Evolutionary conservation across 106 monocot species (phyloP).

Genomic region (Chionographis japonica): DNA sequence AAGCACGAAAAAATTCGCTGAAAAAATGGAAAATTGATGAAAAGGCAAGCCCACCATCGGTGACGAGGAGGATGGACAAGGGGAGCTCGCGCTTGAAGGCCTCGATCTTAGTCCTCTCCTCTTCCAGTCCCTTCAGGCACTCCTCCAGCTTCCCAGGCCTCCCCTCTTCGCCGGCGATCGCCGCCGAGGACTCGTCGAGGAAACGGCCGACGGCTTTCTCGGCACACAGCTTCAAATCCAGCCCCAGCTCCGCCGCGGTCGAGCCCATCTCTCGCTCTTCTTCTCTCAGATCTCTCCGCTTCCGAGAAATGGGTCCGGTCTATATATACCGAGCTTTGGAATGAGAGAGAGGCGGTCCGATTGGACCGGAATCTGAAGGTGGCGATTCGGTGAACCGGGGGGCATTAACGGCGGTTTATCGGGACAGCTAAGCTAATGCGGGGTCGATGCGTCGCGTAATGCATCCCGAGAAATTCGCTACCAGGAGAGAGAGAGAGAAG

Average conservation of each 20-base stretch:
- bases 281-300: background rate
- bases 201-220: background rate
- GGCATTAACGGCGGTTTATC: too few relatives aligned
- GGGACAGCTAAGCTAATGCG: too few relatives aligned
- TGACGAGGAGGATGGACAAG: slow-evolving; percentile 37
- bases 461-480: too few relatives aligned
- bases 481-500: too few relatives aligned
- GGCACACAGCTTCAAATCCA: slow-evolving; percentile 25
- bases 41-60: slow-evolving; percentile 12
- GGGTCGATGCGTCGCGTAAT: too few relatives aligned
- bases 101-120: slow-evolving; percentile 61
- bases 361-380: too few relatives aligned
- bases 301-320: too few relatives aligned
- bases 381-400: too few relatives aligned
- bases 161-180: slow-evolving; percentile 2
- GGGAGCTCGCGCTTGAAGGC: slow-evolving; percentile 63
- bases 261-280: slow-evolving; percentile 19
- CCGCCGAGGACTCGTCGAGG: background rate
- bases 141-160: slow-evolving; percentile 28
- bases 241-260: slow-evolving; percentile 18
- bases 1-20: background rate
- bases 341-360: too few relatives aligned
- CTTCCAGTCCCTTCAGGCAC: slow-evolving; percentile 36
- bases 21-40: too few relatives aligned
- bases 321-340: too few relatives aligned